Evolutionary conservation across 805 yeast genomes (phyloP), one percentile per base, ranked within the genome.

Genomic region (Danielozyma ontarioensis): DNA sequence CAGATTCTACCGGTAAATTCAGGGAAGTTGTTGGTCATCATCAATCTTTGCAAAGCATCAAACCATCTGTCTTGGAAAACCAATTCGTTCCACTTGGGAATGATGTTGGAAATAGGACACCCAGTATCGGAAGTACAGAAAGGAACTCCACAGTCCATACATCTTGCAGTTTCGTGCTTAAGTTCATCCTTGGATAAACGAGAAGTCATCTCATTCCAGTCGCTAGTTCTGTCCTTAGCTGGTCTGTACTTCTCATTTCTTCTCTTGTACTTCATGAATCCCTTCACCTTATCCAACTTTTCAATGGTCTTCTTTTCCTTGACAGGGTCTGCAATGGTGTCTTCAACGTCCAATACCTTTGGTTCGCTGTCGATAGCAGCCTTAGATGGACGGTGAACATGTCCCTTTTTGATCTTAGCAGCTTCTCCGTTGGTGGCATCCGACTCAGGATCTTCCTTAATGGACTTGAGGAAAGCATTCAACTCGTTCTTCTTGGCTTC

Each of bases 61-160:
- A 71, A 78, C 97, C 97, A 90, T 56, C 90, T 79, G 62, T 87
- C 90, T 61, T 88, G 77, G 77, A 88, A 90, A 13, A 90, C 96
- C 47, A 93, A 75, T 59, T 89, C 97, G 61, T 90, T 93, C 90
- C 96, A 93, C 65, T 90, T 89, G 43, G 98, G 98, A 69, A 90
- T 90, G 49, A 90, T 80, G 64, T 90, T 90, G 34, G 97, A 88
- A 46, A 90, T 83, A 34, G 98, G 98, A 69, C 98, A 90, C 39
- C 98, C 98, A 28, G 96, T 84, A 61, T 90, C 97, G 30, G 95
- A 83, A 54, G 90, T 94, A 72, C 98, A 90, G 78, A 90, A 90
- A 38, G 98, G 98, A 50, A 93, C 94, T 71, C 98, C 98, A 72
- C 98, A 90, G 65, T 90, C 97, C 95, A 93, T 90, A 74, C 98